phyloP scores from a whole-genome alignment of 129 eudicot genomes.

The Dittrichia graveolens region DNA sequence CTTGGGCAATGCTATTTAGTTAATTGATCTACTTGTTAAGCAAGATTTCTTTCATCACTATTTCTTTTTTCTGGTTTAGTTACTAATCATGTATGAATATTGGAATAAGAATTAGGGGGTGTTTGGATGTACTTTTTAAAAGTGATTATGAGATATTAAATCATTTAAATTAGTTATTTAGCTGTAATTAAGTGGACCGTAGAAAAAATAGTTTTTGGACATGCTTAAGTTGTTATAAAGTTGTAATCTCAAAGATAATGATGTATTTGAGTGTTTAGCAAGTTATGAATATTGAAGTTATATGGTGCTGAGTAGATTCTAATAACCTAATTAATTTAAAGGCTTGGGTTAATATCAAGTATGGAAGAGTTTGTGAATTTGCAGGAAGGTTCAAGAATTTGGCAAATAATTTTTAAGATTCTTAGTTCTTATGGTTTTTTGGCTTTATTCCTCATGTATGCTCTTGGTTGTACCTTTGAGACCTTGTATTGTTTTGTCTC shows the following conservation, averaged over 20 bases:
- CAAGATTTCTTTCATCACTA: background rate
- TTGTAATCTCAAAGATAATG: background rate
- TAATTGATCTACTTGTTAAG: constrained; percentile 18
- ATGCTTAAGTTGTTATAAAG: background rate
- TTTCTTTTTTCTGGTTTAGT: background rate
- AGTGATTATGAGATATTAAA: background rate
- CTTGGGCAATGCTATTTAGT: background rate
- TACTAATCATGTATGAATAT: background rate
- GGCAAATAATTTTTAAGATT: too few relatives aligned
- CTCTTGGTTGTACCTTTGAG: too few relatives aligned
- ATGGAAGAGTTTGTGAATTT: too few relatives aligned
- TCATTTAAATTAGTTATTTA: background rate
- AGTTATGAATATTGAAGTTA: too few relatives aligned
- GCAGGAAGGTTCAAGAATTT: too few relatives aligned
- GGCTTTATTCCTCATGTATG: too few relatives aligned
- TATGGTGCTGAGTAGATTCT: too few relatives aligned
- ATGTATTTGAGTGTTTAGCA: too few relatives aligned
- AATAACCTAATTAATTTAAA: too few relatives aligned
- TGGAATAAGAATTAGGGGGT: background rate
- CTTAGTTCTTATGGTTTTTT: too few relatives aligned
- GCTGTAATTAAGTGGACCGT: background rate
- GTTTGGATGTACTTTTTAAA: background rate
- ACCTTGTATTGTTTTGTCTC: too few relatives aligned
- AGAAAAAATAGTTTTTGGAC: background rate
- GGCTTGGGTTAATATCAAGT: too few relatives aligned